Evolutionary conservation across 225 moss, liverwort and hornwort species (phyloP).

Genomic region (Pleurozium schreberi): DNA sequence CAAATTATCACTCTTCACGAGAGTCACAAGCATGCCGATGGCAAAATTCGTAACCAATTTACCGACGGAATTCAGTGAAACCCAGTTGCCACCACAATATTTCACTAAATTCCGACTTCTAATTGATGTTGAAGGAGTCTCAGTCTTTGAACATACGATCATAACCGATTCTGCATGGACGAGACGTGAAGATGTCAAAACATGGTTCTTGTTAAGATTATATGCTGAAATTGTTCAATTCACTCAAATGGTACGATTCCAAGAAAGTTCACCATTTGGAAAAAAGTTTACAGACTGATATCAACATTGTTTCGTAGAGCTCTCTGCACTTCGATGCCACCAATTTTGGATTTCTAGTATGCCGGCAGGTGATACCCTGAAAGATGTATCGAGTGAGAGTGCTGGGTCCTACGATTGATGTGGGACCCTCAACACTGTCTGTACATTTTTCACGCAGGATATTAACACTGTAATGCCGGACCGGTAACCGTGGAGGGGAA

Average conservation of each 20-base stretch:
- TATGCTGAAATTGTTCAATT: not conserved
- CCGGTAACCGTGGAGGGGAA: too few relatives aligned
- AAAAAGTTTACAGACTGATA: not conserved
- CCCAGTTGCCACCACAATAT: not conserved
- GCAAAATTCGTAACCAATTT: not conserved
- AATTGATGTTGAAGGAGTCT: not conserved
- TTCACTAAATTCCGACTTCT: not conserved
- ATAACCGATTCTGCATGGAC: not conserved
- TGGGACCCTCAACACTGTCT: not conserved
- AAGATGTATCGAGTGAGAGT: not conserved
- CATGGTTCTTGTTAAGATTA: not conserved
- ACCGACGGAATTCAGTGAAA: not conserved
- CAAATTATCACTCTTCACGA: not conserved
- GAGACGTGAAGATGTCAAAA: not conserved
- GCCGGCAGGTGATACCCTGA: rapidly evolving
- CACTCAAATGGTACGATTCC: not conserved
- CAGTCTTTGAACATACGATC: not conserved
- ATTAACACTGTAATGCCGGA: too few relatives aligned
- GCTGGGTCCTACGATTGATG: too few relatives aligned
- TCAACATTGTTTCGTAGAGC: not conserved
- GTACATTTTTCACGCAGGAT: not conserved
- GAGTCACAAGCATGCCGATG: not conserved
- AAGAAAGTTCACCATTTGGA: too few relatives aligned
- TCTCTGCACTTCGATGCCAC: not conserved
- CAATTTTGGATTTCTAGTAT: not conserved